Evolutionary conservation across 1,284 basidiomycete species (phyloP), one percentile per base, ranked within the genome.

Genomic region (Flammula alnicola): DNA sequence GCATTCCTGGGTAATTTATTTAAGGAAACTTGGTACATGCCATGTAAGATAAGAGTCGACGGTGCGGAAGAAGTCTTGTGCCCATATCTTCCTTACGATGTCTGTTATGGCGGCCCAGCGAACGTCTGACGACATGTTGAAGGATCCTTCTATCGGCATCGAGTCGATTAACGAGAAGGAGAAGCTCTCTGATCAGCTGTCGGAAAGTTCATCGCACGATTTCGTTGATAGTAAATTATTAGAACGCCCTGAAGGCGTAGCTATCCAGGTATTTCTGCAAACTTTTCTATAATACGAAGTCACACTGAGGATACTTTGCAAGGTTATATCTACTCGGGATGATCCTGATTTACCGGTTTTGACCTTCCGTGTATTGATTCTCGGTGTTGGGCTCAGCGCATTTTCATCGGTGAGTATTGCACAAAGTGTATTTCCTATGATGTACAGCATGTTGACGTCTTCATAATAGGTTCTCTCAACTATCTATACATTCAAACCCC

Each of bases 401-500:
- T 77, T 84, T 55, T 73, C 77, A 16, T 66, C 79, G 10, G 80
- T 74, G 38, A 59, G 68, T 54, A 52, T 56, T 52, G 58, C 35
- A 55, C 49, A 32, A 30, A 41, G 7, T 22, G 44, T 57, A 57
- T 49, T 56, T n/a, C 33, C 20, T 30, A 35, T 37, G 23, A 19
- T 11, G 16, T 27, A 35, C 23, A 19, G 33, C 10, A 12, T n/a
- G 14, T 26, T 44, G 12, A 32, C 35, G 14, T 47, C 6, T 22
- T 40, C 7, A 26, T 19, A 7, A 16, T 37, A 71, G 69, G 71
- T 77, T 3, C 65, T 79, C 16, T 69, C 71, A 0, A 79, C 78
- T 3, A 80, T 80, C 46, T 80, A 79, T 54, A 80, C 76, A 5
- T 81, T 79, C 68, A 79, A 79, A 71, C 77, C 77, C 7, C 73